phyloP scores from a whole-genome alignment of 192 early-diverging fungal species.

The Coemansia sp. region DNA sequence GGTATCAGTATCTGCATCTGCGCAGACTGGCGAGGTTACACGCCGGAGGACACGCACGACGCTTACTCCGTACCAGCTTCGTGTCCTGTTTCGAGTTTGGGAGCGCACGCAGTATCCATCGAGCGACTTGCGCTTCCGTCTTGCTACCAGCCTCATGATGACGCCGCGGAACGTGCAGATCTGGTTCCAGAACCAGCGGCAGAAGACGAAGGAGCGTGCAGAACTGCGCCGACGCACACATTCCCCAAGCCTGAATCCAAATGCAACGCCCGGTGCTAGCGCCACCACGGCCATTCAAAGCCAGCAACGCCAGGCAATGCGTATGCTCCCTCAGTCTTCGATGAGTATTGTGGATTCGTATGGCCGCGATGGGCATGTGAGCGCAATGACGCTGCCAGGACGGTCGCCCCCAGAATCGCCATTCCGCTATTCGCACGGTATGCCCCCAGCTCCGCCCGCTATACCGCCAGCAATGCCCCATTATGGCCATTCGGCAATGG shows the following conservation, averaged over 20 bases:
- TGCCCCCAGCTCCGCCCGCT: conserved; percentile 44
- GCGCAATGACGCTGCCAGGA: conserved; percentile 30
- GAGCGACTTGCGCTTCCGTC: conserved; percentile 68
- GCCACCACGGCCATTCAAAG: conserved; percentile 11
- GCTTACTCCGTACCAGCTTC: conserved; percentile 63
- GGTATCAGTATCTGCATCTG: conserved; percentile 6
- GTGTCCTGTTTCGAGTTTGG: conserved; percentile 64
- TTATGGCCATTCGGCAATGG: conserved; percentile 7
- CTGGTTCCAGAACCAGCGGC: conserved; percentile 94
- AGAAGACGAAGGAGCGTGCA: conserved; percentile 64
- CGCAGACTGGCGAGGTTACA: conserved; percentile 21
- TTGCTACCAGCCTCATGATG: conserved; percentile 77
- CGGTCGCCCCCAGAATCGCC: conserved; percentile 48
- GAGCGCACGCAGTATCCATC: conserved; percentile 72
- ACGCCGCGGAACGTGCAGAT: conserved; percentile 84
- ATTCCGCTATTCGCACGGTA: conserved; percentile 47
- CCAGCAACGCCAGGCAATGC: conserved; percentile 15
- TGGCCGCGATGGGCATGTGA: conserved; percentile 10
- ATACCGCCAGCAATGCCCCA: conserved; percentile 22
- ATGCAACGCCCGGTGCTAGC: conserved; percentile 3
- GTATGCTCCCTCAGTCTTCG: conserved; percentile 10
- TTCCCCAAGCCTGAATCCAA: conserved; percentile 37
- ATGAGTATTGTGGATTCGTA: conserved; percentile 10
- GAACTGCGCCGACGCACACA: conserved; percentile 56
- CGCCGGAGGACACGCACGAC: conserved; percentile 59